Percentiles rank a stretch among this genome's conserved stretches.
phyloP scores from a whole-genome alignment of 163 green algal genomes.

The Chlorella variabilis region DNA sequence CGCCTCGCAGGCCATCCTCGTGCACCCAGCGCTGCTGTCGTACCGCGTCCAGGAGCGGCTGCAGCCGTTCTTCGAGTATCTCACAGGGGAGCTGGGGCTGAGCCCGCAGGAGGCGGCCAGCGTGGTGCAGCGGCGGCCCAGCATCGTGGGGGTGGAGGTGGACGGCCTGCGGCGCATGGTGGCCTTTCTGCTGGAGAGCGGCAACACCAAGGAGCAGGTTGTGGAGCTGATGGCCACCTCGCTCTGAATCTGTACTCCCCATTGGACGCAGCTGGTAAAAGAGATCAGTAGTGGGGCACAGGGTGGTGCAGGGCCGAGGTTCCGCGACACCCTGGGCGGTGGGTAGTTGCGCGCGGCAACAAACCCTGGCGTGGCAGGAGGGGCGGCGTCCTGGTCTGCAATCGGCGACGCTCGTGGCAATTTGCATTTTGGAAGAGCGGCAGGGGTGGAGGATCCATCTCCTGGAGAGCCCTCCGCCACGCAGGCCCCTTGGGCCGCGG shows the following conservation, averaged over 20 bases:
- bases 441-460: no score
- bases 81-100: conserved; percentile 64
- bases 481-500: no score
- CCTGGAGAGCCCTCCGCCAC: no score
- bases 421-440: no score
- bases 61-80: conserved; percentile 70
- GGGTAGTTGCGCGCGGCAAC: no score
- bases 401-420: no score
- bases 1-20: conserved; percentile 58
- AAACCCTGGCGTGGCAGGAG: no score
- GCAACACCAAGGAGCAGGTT: conserved; percentile 73
- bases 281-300: no score
- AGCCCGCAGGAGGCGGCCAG: conserved; percentile 42
- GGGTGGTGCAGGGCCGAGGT: no score
- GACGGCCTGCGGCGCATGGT: conserved; percentile 75
- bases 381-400: no score
- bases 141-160: conserved; percentile 77
- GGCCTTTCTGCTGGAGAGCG: conserved; percentile 75
- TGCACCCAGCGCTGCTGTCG: conserved; percentile 73
- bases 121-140: conserved; percentile 64
- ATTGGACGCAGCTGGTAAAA: not conserved
- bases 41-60: conserved; percentile 72
- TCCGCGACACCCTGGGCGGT: no score
- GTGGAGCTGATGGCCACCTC: conserved; percentile 65
- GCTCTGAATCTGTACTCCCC: conserved; percentile 22